Evolutionary conservation across 78 protist genomes (phyloP), one percentile per base, ranked within the genome.

Genomic region (Diacronema lutheri): DNA sequence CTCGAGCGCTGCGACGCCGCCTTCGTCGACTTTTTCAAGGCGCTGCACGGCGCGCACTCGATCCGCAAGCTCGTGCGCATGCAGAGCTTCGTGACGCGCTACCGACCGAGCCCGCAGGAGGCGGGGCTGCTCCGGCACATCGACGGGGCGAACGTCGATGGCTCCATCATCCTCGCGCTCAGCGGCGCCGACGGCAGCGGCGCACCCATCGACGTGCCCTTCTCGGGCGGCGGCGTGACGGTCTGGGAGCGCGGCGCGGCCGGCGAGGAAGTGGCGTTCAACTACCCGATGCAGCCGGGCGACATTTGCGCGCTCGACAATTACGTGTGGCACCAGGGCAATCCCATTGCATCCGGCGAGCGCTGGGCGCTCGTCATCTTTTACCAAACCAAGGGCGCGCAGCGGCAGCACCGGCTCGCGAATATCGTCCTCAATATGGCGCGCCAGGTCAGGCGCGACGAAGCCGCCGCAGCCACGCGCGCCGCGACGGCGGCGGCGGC

Each of bases 71-170:
- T 71, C 37, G n/a, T 23, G 26, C 79, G 79, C 25, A 35, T 71
- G 33, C 79, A 71, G 79, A n/a, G 41, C 37, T 71, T 71, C 38
- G 79, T 71, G 25, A 71, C 79, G 79, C 79, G 79, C 58, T 71
- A 71, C 79, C 55, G 33, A 31, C 58, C 79, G 25, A 0, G 0
- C 37, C 21, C n/a, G 11, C 14, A 41, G 16, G 79, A 71, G 79
- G 41, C 79, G 58, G 55, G 41, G n/a, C 35, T 71, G 35, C 79
- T 56, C 50, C 56, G 79, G 38, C 79, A 71, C 57, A 71, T 71
- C 79, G 79, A 71, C 57, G 79, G 79, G 10, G 79, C 79, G 19
- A 23, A 41, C 58, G 79, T 71, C 25, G 79, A 71, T 35, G 79
- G 79, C 23, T 71, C 79, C 7, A 56, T 71, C 23, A n/a, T 71